phyloP scores from a whole-genome alignment of 2,329 filamentous ascomycete species.

The Cryphonectria naterciae region DNA sequence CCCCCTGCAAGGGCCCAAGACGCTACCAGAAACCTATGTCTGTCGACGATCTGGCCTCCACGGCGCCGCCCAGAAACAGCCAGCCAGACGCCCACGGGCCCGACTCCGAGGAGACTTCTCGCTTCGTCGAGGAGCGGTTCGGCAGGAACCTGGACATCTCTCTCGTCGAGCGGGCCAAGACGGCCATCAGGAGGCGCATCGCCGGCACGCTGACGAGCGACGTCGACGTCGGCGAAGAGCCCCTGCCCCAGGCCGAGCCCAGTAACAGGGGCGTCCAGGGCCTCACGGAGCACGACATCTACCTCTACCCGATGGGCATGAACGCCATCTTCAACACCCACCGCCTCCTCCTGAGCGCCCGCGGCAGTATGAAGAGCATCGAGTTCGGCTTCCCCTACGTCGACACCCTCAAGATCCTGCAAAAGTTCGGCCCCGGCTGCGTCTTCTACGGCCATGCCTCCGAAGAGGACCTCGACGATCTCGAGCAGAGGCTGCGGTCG shows the following conservation, averaged over 20 bases:
- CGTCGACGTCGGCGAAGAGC: constrained; percentile 62
- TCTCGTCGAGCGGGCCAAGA: constrained; percentile 78
- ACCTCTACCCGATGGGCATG: constrained; percentile 89
- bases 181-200: constrained; percentile 85
- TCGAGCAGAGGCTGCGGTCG: constrained; percentile 70
- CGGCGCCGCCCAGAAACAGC: constrained; percentile 27
- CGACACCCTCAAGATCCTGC: constrained; percentile 90
- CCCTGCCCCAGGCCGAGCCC: constrained; percentile 51
- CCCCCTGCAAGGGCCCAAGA: constrained; percentile 69
- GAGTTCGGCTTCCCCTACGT: constrained; percentile 98
- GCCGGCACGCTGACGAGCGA: constrained; percentile 80
- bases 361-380: constrained; percentile 73
- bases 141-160: constrained; percentile 85
- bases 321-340: constrained; percentile 93
- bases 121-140: constrained; percentile 92
- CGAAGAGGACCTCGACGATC: constrained; percentile 76
- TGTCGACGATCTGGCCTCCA: constrained; percentile 38
- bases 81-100: constrained; percentile 34
- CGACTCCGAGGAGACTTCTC: constrained; percentile 67
- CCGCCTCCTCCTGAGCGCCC: constrained; percentile 68
- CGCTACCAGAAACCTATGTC: constrained; percentile 71
- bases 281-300: constrained; percentile 85
- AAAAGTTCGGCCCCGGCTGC: constrained; percentile 92
- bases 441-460: constrained; percentile 86
- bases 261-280: constrained; percentile 62